These are phyloP conservation scores for Colletotrichum graminicola DNA, from an alignment of 2,329 filamentous ascomycete species.

Conservation along the genomic window DNA sequence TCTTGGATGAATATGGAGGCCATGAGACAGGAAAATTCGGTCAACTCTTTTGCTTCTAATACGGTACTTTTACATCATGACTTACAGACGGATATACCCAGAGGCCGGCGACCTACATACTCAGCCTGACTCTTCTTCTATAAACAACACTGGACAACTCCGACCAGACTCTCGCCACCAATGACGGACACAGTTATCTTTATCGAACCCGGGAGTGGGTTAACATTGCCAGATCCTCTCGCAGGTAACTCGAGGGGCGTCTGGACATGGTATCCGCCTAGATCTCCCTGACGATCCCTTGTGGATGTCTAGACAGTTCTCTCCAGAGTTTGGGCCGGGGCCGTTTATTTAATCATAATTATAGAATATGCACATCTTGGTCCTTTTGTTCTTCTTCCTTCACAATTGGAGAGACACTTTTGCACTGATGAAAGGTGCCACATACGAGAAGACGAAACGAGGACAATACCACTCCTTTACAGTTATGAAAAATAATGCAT, in stretches of 20 bases:
- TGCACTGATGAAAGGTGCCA: too few relatives aligned
- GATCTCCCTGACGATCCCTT: fast-evolving
- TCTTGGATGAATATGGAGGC: not conserved
- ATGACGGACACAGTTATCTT: not conserved
- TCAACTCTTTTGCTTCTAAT: not conserved
- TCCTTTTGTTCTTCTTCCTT: too few relatives aligned
- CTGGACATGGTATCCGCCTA: not conserved
- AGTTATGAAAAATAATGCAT: not conserved
- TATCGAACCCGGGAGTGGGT: too few relatives aligned
- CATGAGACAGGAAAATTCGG: too few relatives aligned
- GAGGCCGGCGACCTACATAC: constrained; percentile 41
- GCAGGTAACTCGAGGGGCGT: not conserved
- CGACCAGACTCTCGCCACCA: not conserved
- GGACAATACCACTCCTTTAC: not conserved
- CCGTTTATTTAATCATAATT: constrained; percentile 30
- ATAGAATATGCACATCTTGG: not conserved
- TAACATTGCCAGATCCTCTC: too few relatives aligned
- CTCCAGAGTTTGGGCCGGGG: not conserved
- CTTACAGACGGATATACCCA: constrained; percentile 38
- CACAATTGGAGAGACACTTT: not conserved
- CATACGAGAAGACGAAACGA: too few relatives aligned
- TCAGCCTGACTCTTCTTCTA: constrained; percentile 39
- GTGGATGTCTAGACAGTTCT: not conserved
- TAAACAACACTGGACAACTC: not conserved
- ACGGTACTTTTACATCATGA: constrained; percentile 9